Conservation (phyloP, 768 basidiomycete genomes). For the Leccinum disarticulatum region DNA sequence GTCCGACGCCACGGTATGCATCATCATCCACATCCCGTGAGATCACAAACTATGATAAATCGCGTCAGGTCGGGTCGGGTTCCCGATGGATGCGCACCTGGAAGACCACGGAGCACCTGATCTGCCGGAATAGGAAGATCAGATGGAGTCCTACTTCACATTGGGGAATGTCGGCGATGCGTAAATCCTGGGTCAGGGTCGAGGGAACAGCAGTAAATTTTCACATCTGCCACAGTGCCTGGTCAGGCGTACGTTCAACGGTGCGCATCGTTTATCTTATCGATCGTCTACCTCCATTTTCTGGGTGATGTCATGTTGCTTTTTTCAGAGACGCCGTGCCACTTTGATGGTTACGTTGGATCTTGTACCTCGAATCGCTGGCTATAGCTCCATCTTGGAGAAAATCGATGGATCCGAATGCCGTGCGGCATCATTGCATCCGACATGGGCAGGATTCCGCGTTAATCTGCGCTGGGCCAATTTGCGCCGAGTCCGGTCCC, state of each 20-base stretch:
- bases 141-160: constrained; percentile 77
- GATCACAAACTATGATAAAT: neutral
- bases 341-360: constrained; percentile 64
- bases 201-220: constrained; percentile 72
- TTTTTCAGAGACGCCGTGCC: constrained; percentile 72
- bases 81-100: constrained; percentile 81
- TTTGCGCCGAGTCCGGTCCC: constrained; percentile 52
- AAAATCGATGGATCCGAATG: constrained; percentile 65
- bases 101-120: constrained; percentile 68
- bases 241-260: constrained; percentile 3
- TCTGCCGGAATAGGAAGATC: constrained; percentile 67
- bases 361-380: constrained; percentile 78
- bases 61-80: constrained; percentile 45
- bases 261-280: neutral
- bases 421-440: constrained; percentile 65
- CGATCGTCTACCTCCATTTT: constrained; percentile 37
- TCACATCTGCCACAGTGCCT: constrained; percentile 49
- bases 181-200: constrained; percentile 77
- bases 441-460: constrained; percentile 38
- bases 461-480: neutral
- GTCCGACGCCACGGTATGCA: constrained; percentile 80
- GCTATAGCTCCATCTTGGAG: constrained; percentile 76
- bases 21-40: constrained; percentile 50
- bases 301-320: constrained; percentile 58
- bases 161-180: constrained; percentile 76